Evolutionary conservation across 306 rosid species (phyloP).

Genomic region (Macrotyloma uniflorum): DNA sequence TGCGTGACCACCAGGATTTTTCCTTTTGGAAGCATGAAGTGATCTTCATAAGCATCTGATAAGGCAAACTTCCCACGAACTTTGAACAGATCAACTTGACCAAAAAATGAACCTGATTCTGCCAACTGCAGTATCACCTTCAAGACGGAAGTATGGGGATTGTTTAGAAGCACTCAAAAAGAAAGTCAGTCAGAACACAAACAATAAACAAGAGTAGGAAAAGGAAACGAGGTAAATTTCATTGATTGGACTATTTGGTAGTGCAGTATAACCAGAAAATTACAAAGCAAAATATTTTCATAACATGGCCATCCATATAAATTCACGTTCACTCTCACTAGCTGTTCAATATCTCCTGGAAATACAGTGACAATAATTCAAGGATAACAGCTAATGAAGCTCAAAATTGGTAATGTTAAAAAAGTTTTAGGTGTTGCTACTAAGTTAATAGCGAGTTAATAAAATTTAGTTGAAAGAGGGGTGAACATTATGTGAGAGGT

Average conservation of each 20-base stretch:
- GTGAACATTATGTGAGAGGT: not conserved
- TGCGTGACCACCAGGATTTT: constrained; percentile 81
- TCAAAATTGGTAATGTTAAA: not conserved
- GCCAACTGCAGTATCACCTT: constrained; percentile 95
- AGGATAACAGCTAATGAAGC: constrained; percentile 15
- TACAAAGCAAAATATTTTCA: constrained; percentile 23
- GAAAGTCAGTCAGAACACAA: constrained; percentile 22
- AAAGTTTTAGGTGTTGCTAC: not conserved
- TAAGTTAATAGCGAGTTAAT: not conserved
- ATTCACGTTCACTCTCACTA: not conserved
- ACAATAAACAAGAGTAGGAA: constrained; percentile 19
- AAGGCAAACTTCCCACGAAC: constrained; percentile 98
- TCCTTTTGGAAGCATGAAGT: constrained; percentile 87
- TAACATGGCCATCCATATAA: constrained; percentile 3
- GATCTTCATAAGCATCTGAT: constrained; percentile 98
- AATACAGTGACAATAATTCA: constrained; percentile 4
- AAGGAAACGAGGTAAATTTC: constrained; percentile 5
- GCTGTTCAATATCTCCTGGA: constrained; percentile 3
- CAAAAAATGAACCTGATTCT: constrained; percentile 95
- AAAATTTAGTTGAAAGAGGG: not conserved
- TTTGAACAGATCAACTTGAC: constrained; percentile 96
- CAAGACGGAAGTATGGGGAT: constrained; percentile 45
- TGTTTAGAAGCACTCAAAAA: constrained; percentile 24
- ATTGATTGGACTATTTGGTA: constrained; percentile 14
- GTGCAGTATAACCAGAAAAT: constrained; percentile 17